These are phyloP conservation scores for Actinomortierella ambigua DNA, from an alignment of 371 early-diverging fungal species.

Conservation along the genomic window DNA sequence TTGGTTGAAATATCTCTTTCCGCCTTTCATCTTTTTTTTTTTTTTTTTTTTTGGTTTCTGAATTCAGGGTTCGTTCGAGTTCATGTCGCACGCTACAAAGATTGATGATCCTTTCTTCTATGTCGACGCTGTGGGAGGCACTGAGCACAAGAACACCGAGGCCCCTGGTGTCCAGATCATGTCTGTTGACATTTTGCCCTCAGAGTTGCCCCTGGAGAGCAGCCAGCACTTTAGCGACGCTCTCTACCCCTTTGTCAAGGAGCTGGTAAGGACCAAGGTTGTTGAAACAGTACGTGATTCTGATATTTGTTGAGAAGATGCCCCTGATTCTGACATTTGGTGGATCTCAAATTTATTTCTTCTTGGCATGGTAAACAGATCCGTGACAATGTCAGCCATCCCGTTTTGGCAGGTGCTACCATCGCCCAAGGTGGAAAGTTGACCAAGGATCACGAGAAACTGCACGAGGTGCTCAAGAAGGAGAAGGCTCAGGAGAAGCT, in stretches of 20 bases:
- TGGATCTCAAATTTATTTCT: conserved; percentile 16
- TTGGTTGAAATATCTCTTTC: too few species aligned
- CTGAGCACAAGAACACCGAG: conserved; percentile 79
- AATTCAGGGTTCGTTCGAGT: conserved; percentile 88
- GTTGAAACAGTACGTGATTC: too few species aligned
- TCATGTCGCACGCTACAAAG: conserved; percentile 84
- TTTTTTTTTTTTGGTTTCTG: too few species aligned
- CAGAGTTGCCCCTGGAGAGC: conserved; percentile 94
- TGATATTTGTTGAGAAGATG: neutral
- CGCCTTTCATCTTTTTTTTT: too few species aligned
- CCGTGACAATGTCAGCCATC: conserved; percentile 64
- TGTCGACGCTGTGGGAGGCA: conserved; percentile 78
- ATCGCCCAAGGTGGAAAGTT: conserved; percentile 80
- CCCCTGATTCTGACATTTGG: neutral
- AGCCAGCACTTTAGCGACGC: conserved; percentile 90
- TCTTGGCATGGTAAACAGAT: conserved; percentile 38
- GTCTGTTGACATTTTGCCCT: conserved; percentile 96
- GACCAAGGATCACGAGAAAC: conserved; percentile 55
- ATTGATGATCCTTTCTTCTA: conserved; percentile 94
- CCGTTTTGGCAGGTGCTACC: conserved; percentile 77
- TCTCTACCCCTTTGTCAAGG: conserved; percentile 81
- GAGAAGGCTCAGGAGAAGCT: conserved; percentile 32
- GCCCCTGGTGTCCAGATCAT: conserved; percentile 89
- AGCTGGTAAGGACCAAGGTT: conserved; percentile 62
- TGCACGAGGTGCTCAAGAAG: conserved; percentile 47